Conservation (phyloP, 208 protist genomes). For the Trypanosoma avium region DNA sequence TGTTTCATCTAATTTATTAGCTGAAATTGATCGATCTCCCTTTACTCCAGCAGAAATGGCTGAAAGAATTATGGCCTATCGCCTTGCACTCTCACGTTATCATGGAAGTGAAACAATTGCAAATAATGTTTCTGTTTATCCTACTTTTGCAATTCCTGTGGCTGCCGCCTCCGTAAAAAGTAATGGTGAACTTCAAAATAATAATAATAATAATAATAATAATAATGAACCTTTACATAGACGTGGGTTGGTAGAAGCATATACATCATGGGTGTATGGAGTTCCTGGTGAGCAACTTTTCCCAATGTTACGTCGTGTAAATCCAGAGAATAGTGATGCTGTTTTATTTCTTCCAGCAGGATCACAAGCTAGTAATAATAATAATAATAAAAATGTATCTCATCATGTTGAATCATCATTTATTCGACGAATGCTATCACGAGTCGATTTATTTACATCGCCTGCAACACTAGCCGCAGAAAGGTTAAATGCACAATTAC, state of each 20-base stretch:
- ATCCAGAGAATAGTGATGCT: slow-evolving; percentile 18
- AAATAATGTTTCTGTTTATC: not conserved
- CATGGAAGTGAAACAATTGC: not conserved
- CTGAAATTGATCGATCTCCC: not conserved
- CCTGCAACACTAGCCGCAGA: slow-evolving; percentile 57
- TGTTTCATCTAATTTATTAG: not conserved
- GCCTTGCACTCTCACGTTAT: slow-evolving; percentile 20
- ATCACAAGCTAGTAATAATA: not conserved
- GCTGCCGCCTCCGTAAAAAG: slow-evolving; percentile 21
- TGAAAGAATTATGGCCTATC: slow-evolving; percentile 46
- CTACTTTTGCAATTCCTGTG: slow-evolving; percentile 26
- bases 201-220: slow-evolving; percentile 17
- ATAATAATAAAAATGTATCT: not conserved
- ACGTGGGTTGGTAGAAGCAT: slow-evolving; percentile 12
- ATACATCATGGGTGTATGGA: slow-evolving; percentile 70
- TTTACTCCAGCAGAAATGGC: slow-evolving; percentile 17
- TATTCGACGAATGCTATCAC: slow-evolving; percentile 20
- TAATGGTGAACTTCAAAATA: slow-evolving; percentile 25
- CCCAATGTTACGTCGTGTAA: slow-evolving; percentile 15
- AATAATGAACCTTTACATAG: not conserved
- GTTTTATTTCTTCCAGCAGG: slow-evolving; percentile 20
- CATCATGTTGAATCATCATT: not conserved
- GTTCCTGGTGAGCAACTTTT: slow-evolving; percentile 31
- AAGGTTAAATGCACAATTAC: slow-evolving; percentile 60
- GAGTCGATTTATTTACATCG: slow-evolving; percentile 31